A percentile compares a stretch with the other conserved stretches of the same genome.
These are phyloP conservation scores for Penicillium sp. DNA, from an alignment of 2,329 filamentous ascomycete genomes.

Conservation along the genomic window DNA sequence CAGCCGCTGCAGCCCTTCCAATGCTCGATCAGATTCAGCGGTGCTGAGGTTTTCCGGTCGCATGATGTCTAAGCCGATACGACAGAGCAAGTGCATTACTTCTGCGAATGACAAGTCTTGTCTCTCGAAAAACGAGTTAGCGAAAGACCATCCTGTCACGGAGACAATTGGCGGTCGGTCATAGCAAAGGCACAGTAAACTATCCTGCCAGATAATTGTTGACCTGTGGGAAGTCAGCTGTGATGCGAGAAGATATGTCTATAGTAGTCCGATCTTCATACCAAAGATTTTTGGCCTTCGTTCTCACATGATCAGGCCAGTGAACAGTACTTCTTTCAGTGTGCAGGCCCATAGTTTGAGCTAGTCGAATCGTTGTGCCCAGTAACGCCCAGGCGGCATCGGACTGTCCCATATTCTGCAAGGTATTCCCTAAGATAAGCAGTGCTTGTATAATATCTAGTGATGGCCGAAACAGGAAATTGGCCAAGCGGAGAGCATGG, in stretches of 20 bases:
- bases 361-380: slow-evolving; percentile 27
- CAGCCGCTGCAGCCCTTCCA: slow-evolving; percentile 37
- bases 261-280: slow-evolving; percentile 2
- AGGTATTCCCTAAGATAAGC: slow-evolving; percentile 47
- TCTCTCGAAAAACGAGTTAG: background rate
- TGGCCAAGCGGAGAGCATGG: slow-evolving; percentile 50
- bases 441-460: slow-evolving; percentile 50
- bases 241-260: background rate
- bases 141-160: slow-evolving; percentile 18
- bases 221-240: slow-evolving; percentile 17
- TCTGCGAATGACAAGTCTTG: slow-evolving; percentile 17
- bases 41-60: slow-evolving; percentile 35
- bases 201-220: slow-evolving; percentile 31
- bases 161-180: slow-evolving; percentile 28
- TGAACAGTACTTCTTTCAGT: slow-evolving; percentile 30
- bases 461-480: slow-evolving; percentile 50
- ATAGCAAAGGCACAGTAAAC: slow-evolving; percentile 28
- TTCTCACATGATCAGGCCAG: slow-evolving; percentile 19
- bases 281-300: slow-evolving; percentile 23
- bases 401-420: slow-evolving; percentile 28
- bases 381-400: slow-evolving; percentile 27
- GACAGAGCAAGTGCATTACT: slow-evolving; percentile 25
- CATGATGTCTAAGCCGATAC: slow-evolving; percentile 28
- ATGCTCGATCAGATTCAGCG: slow-evolving; percentile 8
- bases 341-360: slow-evolving; percentile 30